Percentiles rank a stretch among this genome's conserved stretches.
Conservation (phyloP, 768 basidiomycete genomes). For the Coprinellus aureogranulatus region DNA sequence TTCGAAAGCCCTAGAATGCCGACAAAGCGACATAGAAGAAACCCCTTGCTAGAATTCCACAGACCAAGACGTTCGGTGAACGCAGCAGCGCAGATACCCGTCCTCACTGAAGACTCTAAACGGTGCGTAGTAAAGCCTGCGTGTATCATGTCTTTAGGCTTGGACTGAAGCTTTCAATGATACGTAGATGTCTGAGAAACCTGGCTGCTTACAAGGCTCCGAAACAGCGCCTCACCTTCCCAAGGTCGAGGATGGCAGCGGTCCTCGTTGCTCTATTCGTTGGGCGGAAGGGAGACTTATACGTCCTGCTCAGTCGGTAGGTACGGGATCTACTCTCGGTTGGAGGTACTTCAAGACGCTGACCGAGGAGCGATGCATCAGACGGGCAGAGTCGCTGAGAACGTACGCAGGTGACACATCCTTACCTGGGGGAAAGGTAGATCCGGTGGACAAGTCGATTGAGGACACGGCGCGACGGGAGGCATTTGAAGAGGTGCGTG, state of each 20-base stretch:
- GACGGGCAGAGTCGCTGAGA: slow-evolving; percentile 69
- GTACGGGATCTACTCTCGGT: slow-evolving; percentile 25
- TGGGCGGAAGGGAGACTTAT: slow-evolving; percentile 78
- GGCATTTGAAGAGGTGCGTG: slow-evolving; percentile 81
- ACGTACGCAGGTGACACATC: slow-evolving; percentile 88
- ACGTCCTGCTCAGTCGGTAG: slow-evolving; percentile 81
- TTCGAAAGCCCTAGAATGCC: not conserved
- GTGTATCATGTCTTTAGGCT: too few species aligned
- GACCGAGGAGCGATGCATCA: slow-evolving; percentile 24
- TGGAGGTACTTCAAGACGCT: not conserved
- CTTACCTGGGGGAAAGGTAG: slow-evolving; percentile 81
- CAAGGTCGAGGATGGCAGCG: slow-evolving; percentile 63
- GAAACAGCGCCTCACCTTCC: slow-evolving; percentile 41
- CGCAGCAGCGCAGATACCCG: slow-evolving; percentile 37
- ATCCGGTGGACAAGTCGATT: slow-evolving; percentile 59
- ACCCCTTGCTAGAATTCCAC: slow-evolving; percentile 5
- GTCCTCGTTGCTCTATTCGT: slow-evolving; percentile 85
- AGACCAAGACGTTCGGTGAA: slow-evolving; percentile 30
- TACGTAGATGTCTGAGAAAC: slow-evolving; percentile 55
- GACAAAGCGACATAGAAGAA: not conserved
- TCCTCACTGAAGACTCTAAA: slow-evolving; percentile 51
- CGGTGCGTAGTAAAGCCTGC: slow-evolving; percentile 29
- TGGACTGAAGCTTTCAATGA: not conserved
- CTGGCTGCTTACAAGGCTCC: slow-evolving; percentile 48
- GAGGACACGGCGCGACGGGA: slow-evolving; percentile 89